Percentiles rank a stretch among this genome's conserved stretches.
Conservation (phyloP, 1,139 yeast genomes). For the Magnusiomyces sp. region DNA sequence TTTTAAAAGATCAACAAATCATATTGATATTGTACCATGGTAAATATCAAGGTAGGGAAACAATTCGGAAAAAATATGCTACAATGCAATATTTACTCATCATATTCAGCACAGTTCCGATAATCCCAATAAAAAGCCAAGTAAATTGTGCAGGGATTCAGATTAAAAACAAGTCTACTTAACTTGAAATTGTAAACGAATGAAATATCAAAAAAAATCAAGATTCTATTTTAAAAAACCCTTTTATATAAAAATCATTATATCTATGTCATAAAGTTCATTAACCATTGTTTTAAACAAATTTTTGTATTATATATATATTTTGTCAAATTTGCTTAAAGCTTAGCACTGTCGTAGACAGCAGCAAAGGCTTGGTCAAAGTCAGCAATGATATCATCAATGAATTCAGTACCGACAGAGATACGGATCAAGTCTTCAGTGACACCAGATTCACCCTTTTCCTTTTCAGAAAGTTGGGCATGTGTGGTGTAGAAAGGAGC, state of each 20-base stretch:
- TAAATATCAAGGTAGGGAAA: not conserved
- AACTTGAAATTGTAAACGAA: not conserved
- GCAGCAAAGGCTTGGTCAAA: constrained; percentile 64
- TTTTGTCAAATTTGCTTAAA: constrained; percentile 4
- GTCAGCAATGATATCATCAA: constrained; percentile 82
- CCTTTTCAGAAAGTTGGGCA: constrained; percentile 77
- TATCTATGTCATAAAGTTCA: not conserved
- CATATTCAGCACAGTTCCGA: not conserved
- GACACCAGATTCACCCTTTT: constrained; percentile 76
- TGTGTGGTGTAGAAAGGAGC: constrained; percentile 96
- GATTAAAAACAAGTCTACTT: no score
- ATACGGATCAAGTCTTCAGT: constrained; percentile 81
- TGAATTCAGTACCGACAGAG: constrained; percentile 81
- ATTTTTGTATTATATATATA: not conserved
- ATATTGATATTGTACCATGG: not conserved
- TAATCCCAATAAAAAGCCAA: not conserved
- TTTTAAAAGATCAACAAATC: no score
- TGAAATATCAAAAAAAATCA: not conserved
- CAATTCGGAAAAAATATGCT: not conserved
- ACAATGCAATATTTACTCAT: not conserved
- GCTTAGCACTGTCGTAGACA: constrained; percentile 16
- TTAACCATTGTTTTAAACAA: not conserved
- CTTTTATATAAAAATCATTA: not conserved
- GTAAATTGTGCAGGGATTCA: not conserved
- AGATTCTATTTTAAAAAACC: not conserved